Evolutionary conservation across 108 stramenopile species (phyloP).

Genomic region (Mediolabrus comicus): DNA sequence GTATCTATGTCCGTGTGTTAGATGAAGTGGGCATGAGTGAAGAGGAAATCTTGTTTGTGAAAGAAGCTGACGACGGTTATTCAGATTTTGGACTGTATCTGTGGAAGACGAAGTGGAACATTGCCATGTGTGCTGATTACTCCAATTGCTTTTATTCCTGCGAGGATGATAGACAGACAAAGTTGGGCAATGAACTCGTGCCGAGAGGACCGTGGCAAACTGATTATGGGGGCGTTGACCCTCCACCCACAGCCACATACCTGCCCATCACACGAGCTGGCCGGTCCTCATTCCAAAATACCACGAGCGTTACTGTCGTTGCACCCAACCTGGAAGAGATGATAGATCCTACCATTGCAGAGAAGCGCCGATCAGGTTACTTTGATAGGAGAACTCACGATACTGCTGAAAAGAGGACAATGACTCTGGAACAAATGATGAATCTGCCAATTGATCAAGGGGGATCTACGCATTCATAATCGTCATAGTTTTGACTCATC

Average conservation of each 20-base stretch:
- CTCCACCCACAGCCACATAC: conserved; percentile 27
- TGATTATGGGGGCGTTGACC: conserved; percentile 15
- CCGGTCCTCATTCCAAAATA: background rate
- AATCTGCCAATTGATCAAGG: conserved; percentile 14
- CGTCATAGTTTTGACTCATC: background rate
- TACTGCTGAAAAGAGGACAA: conserved; percentile 25
- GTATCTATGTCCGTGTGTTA: conserved; percentile 54
- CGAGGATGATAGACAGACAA: conserved; percentile 9
- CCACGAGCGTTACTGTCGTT: background rate
- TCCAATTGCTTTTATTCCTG: conserved; percentile 44
- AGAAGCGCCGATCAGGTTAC: conserved; percentile 36
- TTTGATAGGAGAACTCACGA: conserved; percentile 22
- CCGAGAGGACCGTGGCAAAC: conserved; percentile 25
- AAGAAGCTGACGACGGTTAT: conserved; percentile 44
- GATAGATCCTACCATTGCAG: conserved; percentile 44
- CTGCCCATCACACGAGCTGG: conserved; percentile 13
- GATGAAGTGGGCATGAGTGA: conserved; percentile 37
- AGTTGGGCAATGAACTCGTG: conserved; percentile 23
- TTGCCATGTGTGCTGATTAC: conserved; percentile 46
- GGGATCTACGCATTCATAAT: background rate
- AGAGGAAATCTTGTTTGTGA: conserved; percentile 42
- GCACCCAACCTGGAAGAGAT: conserved; percentile 45
- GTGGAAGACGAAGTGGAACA: conserved; percentile 30
- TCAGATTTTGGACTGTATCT: conserved; percentile 42
- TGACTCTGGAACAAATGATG: conserved; percentile 34